These are phyloP conservation scores for Artomyces pyxidatus DNA, from an alignment of 768 basidiomycete species.

Conservation along the genomic window DNA sequence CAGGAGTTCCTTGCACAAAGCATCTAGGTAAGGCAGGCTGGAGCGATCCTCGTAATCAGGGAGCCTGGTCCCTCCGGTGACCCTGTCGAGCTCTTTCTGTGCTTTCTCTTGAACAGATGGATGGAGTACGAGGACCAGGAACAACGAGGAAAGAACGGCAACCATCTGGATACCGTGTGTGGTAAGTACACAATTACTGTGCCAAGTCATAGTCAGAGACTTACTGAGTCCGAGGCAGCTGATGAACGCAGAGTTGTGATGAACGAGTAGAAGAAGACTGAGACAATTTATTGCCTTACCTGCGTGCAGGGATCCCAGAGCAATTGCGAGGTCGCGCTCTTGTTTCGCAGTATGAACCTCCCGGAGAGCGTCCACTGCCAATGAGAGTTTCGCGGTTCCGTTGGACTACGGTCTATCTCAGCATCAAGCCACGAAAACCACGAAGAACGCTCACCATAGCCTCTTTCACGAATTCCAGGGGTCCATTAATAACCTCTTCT, in stretches of 20 bases:
- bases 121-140: not conserved
- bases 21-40: not conserved
- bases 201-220: no score
- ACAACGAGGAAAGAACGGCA: not conserved
- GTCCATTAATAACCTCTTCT: not conserved
- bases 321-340: no score
- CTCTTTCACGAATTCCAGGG: not conserved
- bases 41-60: not conserved
- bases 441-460: not conserved
- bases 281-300: not conserved
- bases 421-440: not conserved
- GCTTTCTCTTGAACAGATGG: not conserved
- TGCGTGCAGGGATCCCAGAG: no score
- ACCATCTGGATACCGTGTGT: not conserved
- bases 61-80: not conserved
- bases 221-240: constrained; percentile 27
- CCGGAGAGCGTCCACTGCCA: no score
- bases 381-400: not conserved
- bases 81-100: not conserved
- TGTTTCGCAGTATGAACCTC: no score
- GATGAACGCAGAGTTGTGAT: constrained; percentile 32
- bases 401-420: not conserved
- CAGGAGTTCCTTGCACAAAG: not conserved
- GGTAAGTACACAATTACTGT: not conserved
- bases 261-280: not conserved